Evolutionary conservation across 75 land plant species (phyloP).

Genomic region (Cunninghamia lanceolata): DNA sequence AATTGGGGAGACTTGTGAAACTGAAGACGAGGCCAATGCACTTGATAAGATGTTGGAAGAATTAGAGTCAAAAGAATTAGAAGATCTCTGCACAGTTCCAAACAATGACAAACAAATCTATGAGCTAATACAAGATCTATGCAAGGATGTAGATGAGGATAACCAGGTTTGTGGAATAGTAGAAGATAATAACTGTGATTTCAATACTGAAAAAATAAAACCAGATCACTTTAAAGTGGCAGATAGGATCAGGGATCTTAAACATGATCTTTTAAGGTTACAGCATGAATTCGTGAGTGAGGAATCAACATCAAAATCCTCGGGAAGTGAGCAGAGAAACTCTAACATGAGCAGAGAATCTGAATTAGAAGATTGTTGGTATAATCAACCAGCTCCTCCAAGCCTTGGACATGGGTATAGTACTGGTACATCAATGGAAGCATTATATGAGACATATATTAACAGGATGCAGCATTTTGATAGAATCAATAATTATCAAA

Average conservation of each 20-base stretch:
- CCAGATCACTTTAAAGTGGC: not conserved
- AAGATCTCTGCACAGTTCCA: not conserved
- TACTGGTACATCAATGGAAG: slow-evolving; percentile 33
- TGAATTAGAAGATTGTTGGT: not conserved
- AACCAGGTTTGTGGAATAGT: not conserved
- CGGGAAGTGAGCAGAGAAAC: slow-evolving; percentile 10
- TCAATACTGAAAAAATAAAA: not conserved
- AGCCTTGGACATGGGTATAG: slow-evolving; percentile 13
- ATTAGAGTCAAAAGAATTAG: not conserved
- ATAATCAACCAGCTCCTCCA: not conserved
- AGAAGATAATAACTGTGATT: not conserved
- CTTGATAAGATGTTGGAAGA: not conserved
- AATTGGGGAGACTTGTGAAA: not conserved
- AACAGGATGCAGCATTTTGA: slow-evolving; percentile 69
- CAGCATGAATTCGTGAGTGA: slow-evolving; percentile 2
- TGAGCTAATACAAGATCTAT: not conserved
- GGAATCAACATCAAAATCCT: not conserved
- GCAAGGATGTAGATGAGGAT: not conserved
- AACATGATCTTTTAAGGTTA: not conserved
- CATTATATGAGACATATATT: slow-evolving; percentile 45
- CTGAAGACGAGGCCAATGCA: not conserved
- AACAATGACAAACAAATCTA: not conserved
- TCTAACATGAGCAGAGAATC: slow-evolving; percentile 6
- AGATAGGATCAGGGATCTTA: not conserved
- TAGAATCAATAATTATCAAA: slow-evolving; percentile 35